phyloP scores from a whole-genome alignment of 108 stramenopile species.

The Pseudonitzschia multiseries region DNA sequence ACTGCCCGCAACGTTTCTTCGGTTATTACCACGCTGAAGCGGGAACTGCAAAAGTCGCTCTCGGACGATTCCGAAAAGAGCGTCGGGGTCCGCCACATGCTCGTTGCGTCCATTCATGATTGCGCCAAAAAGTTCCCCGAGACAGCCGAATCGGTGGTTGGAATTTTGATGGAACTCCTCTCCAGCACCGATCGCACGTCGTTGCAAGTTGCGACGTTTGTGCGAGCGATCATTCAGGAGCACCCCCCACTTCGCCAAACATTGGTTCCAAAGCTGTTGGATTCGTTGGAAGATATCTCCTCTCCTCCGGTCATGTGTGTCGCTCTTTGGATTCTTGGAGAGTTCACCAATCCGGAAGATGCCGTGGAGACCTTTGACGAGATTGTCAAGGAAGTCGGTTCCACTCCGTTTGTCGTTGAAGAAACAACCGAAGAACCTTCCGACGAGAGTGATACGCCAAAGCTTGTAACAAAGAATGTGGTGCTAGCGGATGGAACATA shows the following conservation, averaged over 20 bases:
- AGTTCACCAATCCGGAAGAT: slow-evolving; percentile 81
- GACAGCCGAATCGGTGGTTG: slow-evolving; percentile 94
- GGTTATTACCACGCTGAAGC: slow-evolving; percentile 94
- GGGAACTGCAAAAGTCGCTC: slow-evolving; percentile 92
- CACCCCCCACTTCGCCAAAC: slow-evolving; percentile 88
- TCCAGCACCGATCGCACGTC: slow-evolving; percentile 41
- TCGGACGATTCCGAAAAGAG: slow-evolving; percentile 86
- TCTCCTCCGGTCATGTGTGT: slow-evolving; percentile 91
- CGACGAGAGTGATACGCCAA: slow-evolving; percentile 59
- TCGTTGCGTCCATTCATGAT: slow-evolving; percentile 94
- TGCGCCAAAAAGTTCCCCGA: slow-evolving; percentile 95
- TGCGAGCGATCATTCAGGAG: slow-evolving; percentile 96
- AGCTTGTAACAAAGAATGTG: slow-evolving; percentile 92
- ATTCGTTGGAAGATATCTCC: slow-evolving; percentile 80
- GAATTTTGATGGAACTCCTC: slow-evolving; percentile 95
- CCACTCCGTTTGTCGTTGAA: slow-evolving; percentile 72
- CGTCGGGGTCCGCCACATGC: slow-evolving; percentile 86
- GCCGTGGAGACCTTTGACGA: slow-evolving; percentile 77
- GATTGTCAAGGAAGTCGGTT: slow-evolving; percentile 73
- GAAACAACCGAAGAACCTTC: slow-evolving; percentile 71
- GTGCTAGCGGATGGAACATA: slow-evolving; percentile 98
- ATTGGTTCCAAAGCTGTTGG: slow-evolving; percentile 87
- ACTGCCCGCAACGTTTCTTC: slow-evolving; percentile 92
- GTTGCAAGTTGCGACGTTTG: slow-evolving; percentile 95
- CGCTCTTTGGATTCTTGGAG: slow-evolving; percentile 98